These are phyloP conservation scores for Leccinellum luteum DNA, from an alignment of 768 basidiomycete species.

Conservation along the genomic window DNA sequence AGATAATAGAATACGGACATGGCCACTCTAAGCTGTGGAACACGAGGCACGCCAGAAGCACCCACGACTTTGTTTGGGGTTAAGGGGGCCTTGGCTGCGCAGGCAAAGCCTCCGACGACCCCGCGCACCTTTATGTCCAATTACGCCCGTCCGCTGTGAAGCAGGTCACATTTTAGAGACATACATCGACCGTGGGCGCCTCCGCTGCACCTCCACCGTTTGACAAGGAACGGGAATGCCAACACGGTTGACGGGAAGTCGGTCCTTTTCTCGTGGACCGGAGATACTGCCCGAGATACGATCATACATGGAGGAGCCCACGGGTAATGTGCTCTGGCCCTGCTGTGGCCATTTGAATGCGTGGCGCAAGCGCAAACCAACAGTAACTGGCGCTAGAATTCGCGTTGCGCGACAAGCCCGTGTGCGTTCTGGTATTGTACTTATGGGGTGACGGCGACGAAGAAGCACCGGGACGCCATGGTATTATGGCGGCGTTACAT, in stretches of 20 bases:
- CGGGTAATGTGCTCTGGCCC: background rate
- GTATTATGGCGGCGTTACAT: background rate
- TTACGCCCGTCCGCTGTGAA: background rate
- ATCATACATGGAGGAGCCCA: background rate
- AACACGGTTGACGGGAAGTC: background rate
- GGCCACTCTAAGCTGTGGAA: slow-evolving; percentile 1
- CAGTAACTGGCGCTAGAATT: background rate
- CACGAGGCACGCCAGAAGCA: slow-evolving; percentile 33
- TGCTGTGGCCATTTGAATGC: background rate
- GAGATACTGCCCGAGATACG: slow-evolving; percentile 10
- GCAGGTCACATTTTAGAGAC: background rate
- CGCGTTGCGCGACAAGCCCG: background rate
- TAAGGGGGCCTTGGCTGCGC: slow-evolving; percentile 14
- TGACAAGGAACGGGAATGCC: background rate
- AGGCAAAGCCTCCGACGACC: background rate
- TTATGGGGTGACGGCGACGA: background rate
- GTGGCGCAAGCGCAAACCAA: background rate
- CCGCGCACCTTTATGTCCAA: background rate
- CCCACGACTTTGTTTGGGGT: slow-evolving; percentile 21
- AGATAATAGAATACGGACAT: slow-evolving; percentile 3
- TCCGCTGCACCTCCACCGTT: background rate
- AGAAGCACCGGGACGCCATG: background rate
- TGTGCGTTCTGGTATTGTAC: background rate
- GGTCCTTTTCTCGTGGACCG: background rate
- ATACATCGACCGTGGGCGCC: background rate